Conservation (phyloP, 441 rosid species). For the Eruca vesicaria region DNA sequence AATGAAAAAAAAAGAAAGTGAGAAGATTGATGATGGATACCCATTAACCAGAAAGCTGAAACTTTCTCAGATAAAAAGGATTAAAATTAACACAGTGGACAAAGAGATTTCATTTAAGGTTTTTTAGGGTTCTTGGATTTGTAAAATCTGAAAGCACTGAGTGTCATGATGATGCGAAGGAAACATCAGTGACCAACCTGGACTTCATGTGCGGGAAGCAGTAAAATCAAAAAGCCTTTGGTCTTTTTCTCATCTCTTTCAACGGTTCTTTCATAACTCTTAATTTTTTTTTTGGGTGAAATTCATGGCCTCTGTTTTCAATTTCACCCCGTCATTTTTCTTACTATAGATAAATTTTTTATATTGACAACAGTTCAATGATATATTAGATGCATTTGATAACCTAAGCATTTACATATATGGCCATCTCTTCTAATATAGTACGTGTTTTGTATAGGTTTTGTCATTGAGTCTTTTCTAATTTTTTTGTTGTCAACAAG, state of each 20-base stretch:
- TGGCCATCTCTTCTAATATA: background rate
- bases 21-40: slow-evolving; percentile 18
- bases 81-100: slow-evolving; percentile 15
- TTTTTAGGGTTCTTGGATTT: slow-evolving; percentile 22
- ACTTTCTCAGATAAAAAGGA: slow-evolving; percentile 11
- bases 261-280: slow-evolving; percentile 33
- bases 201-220: slow-evolving; percentile 26
- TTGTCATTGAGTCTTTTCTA: background rate
- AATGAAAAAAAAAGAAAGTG: background rate
- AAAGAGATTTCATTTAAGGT: slow-evolving; percentile 18
- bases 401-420: background rate
- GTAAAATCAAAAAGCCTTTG: slow-evolving; percentile 9
- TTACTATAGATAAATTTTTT: background rate
- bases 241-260: slow-evolving; percentile 26
- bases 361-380: background rate
- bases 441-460: background rate
- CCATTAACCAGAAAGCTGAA: slow-evolving; percentile 26
- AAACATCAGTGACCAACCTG: slow-evolving; percentile 32
- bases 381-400: background rate
- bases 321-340: background rate
- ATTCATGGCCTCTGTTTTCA: background rate
- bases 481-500: background rate
- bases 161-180: slow-evolving; percentile 29
- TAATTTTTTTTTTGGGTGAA: too few species aligned
- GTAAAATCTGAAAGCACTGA: slow-evolving; percentile 27